A percentile compares a stretch with the other conserved stretches of the same genome.
These are phyloP conservation scores for Diaporthe sp. DNA, from an alignment of 2,329 filamentous ascomycete species.

Conservation along the genomic window DNA sequence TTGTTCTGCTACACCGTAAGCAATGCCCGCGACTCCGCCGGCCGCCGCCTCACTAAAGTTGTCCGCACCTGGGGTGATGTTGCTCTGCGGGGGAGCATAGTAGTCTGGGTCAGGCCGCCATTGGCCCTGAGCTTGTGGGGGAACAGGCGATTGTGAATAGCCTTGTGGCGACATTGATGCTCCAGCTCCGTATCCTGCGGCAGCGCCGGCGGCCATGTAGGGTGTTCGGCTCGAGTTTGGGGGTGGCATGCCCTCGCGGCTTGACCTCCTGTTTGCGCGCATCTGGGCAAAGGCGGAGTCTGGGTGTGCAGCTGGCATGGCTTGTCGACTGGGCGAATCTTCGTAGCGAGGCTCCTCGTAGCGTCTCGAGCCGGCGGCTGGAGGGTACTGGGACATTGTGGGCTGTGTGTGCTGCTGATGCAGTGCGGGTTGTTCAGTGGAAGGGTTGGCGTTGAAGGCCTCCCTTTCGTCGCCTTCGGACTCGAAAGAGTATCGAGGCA, in stretches of 20 bases:
- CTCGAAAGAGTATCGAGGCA: slow-evolving; percentile 43
- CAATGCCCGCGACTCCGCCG: slow-evolving; percentile 77
- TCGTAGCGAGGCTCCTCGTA: slow-evolving; percentile 29
- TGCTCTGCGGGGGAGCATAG: slow-evolving; percentile 50
- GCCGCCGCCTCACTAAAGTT: slow-evolving; percentile 74
- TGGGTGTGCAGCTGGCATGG: slow-evolving; percentile 49
- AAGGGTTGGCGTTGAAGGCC: slow-evolving; percentile 36
- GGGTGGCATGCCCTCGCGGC: slow-evolving; percentile 43
- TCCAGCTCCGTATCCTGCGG: slow-evolving; percentile 42
- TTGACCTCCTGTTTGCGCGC: slow-evolving; percentile 51
- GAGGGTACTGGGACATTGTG: slow-evolving; percentile 27
- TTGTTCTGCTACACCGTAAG: slow-evolving; percentile 73
- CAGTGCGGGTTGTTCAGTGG: neutral
- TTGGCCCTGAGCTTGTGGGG: slow-evolving; percentile 41
- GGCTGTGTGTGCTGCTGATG: slow-evolving; percentile 26
- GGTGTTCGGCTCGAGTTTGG: slow-evolving; percentile 37
- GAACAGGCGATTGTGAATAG: slow-evolving; percentile 45
- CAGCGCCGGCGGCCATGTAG: slow-evolving; percentile 43
- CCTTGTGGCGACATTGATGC: slow-evolving; percentile 43
- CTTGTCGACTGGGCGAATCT: slow-evolving; percentile 33
- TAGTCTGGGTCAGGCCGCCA: slow-evolving; percentile 44
- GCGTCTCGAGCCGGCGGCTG: slow-evolving; percentile 25
- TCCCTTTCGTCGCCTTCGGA: slow-evolving; percentile 42
- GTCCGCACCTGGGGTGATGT: slow-evolving; percentile 73
- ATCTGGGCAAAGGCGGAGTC: slow-evolving; percentile 53